Evolutionary conservation across 2,329 filamentous ascomycete genomes (phyloP), one percentile per base, ranked within the genome.

Genomic region (Trichoderma aggressivum): DNA sequence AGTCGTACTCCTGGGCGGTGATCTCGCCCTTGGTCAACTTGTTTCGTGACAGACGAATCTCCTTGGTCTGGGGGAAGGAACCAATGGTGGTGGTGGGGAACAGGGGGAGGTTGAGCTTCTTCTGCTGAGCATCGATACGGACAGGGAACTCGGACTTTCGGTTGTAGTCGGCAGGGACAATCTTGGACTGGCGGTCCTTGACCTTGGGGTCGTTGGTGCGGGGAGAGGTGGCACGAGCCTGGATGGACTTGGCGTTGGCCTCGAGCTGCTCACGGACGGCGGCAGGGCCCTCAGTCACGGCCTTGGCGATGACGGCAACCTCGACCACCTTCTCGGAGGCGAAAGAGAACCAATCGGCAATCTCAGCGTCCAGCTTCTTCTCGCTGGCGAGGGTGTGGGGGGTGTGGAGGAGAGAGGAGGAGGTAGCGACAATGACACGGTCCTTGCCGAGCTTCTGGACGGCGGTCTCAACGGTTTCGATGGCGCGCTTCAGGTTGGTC

Each of bases 11-110:
- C 81, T 91, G 88, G 78, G 91, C 87, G 65, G 91, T 94, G 84
- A 99, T 98, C 85, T 98, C 94, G 81, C 92, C 92, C 91, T 99
- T 99, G 88, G 94, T 97, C 88, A 98, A 94, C 89, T 96, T 97
- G 90, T 96, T 97, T 81, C 96, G 93, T 86, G 94, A 91, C 79
- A 97, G 86, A 86, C 96, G 94, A 86, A 99, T 99, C 84, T 98
- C 94, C 89, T 95, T 94, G 83, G 96, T 99, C 89, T 99, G 96
- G 77, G 96, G 96, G 93, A 99, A 99, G 71, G 95, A 98, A 77
- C 96, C 96, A 77, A 99, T 99, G 82, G 96, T 99, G 83, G 96
- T 99, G 81, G 96, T 99, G 75, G 96, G 96, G 93, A 99, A 99
- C 76, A 95, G 88, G 77, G 96, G 96, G 73, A 99, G 92, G 81